Conservation (phyloP, 2,329 filamentous ascomycete species). For the Fusarium tricinctum region DNA sequence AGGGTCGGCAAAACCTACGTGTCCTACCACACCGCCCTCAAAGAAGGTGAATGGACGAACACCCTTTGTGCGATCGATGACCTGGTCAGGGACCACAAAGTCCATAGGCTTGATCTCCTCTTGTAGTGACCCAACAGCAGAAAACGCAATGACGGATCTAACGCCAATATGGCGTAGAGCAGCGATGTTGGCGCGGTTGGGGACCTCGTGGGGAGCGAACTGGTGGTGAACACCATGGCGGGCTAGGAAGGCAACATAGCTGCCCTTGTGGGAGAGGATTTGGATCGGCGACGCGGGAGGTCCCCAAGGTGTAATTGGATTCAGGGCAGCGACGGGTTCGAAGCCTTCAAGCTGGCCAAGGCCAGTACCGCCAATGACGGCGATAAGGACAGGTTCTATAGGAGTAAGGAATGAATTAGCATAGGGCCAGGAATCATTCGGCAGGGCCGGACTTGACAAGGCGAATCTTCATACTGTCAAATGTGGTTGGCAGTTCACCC, state of each 20-base stretch:
- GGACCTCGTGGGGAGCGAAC: slow-evolving; percentile 94
- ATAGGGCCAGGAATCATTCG: slow-evolving; percentile 9
- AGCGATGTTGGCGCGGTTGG: slow-evolving; percentile 95
- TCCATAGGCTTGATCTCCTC: slow-evolving; percentile 96
- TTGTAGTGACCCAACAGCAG: slow-evolving; percentile 90
- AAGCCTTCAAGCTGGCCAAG: slow-evolving; percentile 90
- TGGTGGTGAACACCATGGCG: slow-evolving; percentile 93
- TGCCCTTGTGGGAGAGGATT: slow-evolving; percentile 88
- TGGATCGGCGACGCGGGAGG: slow-evolving; percentile 80
- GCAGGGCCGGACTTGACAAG: slow-evolving; percentile 3
- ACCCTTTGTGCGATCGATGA: slow-evolving; percentile 98
- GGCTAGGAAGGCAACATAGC: slow-evolving; percentile 90
- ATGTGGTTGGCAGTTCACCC: slow-evolving; percentile 69
- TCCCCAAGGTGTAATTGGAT: slow-evolving; percentile 89
- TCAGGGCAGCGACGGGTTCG: slow-evolving; percentile 83
- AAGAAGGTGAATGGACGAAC: slow-evolving; percentile 97
- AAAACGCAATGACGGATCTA: slow-evolving; percentile 92
- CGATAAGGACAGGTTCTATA: slow-evolving; percentile 80
- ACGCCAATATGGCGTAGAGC: slow-evolving; percentile 93
- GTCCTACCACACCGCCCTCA: slow-evolving; percentile 89
- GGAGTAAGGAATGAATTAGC: slow-evolving; percentile 37
- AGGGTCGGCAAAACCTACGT: slow-evolving; percentile 95
- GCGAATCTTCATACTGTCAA: slow-evolving; percentile 65
- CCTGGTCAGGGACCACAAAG: slow-evolving; percentile 95
- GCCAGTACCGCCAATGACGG: slow-evolving; percentile 93